A percentile compares a stretch with the other conserved stretches of the same genome.
Conservation (phyloP, 139 green algal genomes). For the Chlorella sp. region DNA sequence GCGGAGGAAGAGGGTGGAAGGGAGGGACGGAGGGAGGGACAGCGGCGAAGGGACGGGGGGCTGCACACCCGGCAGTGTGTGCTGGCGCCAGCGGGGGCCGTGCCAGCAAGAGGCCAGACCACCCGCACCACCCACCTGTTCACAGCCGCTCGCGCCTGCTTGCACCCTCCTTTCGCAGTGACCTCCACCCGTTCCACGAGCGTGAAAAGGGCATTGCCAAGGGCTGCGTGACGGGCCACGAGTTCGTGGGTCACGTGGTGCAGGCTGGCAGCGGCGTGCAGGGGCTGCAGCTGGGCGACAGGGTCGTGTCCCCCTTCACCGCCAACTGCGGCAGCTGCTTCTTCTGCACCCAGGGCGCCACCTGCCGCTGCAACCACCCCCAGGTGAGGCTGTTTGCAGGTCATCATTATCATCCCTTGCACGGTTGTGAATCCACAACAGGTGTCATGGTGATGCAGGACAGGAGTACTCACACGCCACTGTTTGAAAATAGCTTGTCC, state of each 20-base stretch:
- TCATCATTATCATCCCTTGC: too few species aligned
- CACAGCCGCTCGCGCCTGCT: too few species aligned
- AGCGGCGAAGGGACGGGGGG: too few species aligned
- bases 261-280: conserved; percentile 10
- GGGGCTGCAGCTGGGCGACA: conserved; percentile 29
- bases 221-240: conserved; percentile 27
- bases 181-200: conserved; percentile 24
- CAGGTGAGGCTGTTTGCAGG: background rate
- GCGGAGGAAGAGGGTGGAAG: too few species aligned
- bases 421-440: too few species aligned
- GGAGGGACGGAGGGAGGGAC: too few species aligned
- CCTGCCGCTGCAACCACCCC: conserved; percentile 20
- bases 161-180: conserved; percentile 7
- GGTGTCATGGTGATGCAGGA: too few species aligned
- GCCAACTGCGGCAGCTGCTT: conserved; percentile 48
- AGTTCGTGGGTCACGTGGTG: conserved; percentile 40
- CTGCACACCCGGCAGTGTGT: too few species aligned
- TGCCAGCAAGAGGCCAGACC: too few species aligned
- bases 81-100: background rate
- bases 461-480: too few species aligned
- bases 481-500: too few species aligned
- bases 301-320: conserved; percentile 54
- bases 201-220: conserved; percentile 20
- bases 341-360: conserved; percentile 38
- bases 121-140: background rate